These are phyloP conservation scores for Lathyrus oleraceus DNA, from an alignment of 306 rosid genomes.

Conservation along the genomic window DNA sequence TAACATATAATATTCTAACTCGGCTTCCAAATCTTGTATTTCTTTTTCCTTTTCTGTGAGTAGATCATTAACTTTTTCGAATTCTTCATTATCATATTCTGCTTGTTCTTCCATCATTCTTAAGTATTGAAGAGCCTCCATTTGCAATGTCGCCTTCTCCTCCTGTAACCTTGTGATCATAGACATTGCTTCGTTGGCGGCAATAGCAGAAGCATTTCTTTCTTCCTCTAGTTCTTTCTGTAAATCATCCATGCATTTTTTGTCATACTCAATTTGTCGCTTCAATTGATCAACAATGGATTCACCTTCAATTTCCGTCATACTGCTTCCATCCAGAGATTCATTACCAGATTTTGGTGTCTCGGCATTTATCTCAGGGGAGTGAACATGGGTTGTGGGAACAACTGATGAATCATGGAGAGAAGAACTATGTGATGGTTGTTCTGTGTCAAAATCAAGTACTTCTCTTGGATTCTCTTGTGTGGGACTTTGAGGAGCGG, in stretches of 20 bases:
- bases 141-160: constrained; percentile 85
- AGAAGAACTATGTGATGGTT: constrained; percentile 32
- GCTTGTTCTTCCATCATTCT: constrained; percentile 99
- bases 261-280: constrained; percentile 60
- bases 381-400: constrained; percentile 19
- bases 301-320: constrained; percentile 76
- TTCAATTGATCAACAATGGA: constrained; percentile 47
- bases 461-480: constrained; percentile 37
- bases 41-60: constrained; percentile 77
- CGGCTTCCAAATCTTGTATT: constrained; percentile 80
- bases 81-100: constrained; percentile 80
- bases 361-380: constrained; percentile 42
- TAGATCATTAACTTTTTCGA: constrained; percentile 75
- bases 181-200: constrained; percentile 88
- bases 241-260: constrained; percentile 54
- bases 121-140: constrained; percentile 90
- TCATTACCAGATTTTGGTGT: constrained; percentile 56
- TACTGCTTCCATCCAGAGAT: constrained; percentile 53
- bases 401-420: constrained; percentile 37
- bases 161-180: constrained; percentile 95
- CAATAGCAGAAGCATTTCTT: constrained; percentile 76
- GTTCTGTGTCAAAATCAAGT: constrained; percentile 34
- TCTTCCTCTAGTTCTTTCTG: constrained; percentile 81
- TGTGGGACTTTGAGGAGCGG: constrained; percentile 35
- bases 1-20: constrained; percentile 60